A percentile compares a stretch with the other conserved stretches of the same genome.
Conservation (phyloP, 208 protist genomes). For the Acanthamoeba lenticulata region DNA sequence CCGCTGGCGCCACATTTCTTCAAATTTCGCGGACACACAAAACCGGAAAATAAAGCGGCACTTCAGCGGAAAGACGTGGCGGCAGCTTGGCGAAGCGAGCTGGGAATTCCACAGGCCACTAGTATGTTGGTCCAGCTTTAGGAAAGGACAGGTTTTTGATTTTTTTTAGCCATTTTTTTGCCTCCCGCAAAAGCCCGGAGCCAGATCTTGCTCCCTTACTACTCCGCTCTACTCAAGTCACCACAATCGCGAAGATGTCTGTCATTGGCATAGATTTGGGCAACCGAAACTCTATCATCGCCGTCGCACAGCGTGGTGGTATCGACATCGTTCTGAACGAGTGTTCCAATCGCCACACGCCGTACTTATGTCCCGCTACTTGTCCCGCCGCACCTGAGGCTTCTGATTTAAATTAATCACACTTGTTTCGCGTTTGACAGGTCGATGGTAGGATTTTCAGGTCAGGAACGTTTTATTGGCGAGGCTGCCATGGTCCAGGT, state of each 20-base stretch:
- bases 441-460: slow-evolving; percentile 77
- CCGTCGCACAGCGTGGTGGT: slow-evolving; percentile 73
- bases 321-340: slow-evolving; percentile 82
- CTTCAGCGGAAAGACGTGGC: too few relatives aligned
- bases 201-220: too few relatives aligned
- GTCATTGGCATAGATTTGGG: slow-evolving; percentile 77
- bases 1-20: too few relatives aligned
- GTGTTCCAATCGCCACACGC: slow-evolving; percentile 67
- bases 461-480: slow-evolving; percentile 74
- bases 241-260: slow-evolving; percentile 27
- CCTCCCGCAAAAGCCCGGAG: too few relatives aligned
- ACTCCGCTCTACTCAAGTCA: background rate
- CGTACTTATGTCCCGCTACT: background rate
- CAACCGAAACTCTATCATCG: slow-evolving; percentile 74
- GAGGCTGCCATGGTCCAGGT: slow-evolving; percentile 61
- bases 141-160: too few relatives aligned
- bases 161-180: too few relatives aligned
- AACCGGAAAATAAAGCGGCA: too few relatives aligned
- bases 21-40: too few relatives aligned
- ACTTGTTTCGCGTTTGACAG: background rate
- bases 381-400: background rate
- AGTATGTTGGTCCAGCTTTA: too few relatives aligned
- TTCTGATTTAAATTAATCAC: background rate
- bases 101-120: too few relatives aligned
- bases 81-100: too few relatives aligned